Evolutionary conservation across 495 filamentous ascomycete genomes (phyloP), one percentile per base, ranked within the genome.

Genomic region (Penicillium bialowiezense): DNA sequence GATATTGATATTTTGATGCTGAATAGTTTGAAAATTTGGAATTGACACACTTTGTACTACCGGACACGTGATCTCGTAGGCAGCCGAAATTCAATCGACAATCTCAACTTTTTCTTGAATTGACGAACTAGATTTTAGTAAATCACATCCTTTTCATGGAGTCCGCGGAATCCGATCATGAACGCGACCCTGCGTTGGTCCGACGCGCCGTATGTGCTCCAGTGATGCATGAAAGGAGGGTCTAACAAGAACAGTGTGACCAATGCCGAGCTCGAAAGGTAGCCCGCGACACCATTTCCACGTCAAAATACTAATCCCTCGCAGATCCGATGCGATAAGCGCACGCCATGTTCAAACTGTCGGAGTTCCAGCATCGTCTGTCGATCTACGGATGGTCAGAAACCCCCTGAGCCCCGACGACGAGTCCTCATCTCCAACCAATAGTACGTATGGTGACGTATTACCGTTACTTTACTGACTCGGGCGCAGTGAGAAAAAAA

Each of bases 341-440:
- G 64, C 24, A 59, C 58, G 0, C 74, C 70, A 45, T 76, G 74
- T 65, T 70, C 65, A n/a, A 76, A 73, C 45, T 75, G 77, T 46
- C 68, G 69, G 24, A 71, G 64, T 17, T 68, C 72, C 7, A 63
- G 67, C 44, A 60, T 69, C 56, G 57, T 60, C 42, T 74, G 75
- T 53, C 81, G 81, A 48, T 85, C 81, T 1, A 85, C 81, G 8
- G 72, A 75, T 14, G 79, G 79, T 17, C 82, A 80, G 55, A 79
- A 78, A 49, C 74, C 78, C 18, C 72, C 72, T 47, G 82, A 85
- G 58, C 70, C 72, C 32, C 73, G 80, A 13, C 81, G 84, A 54
- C 70, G 84, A 24, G 80, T 88, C 7, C 62, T 87, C 35, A 86
- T 88, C 47, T 86, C 83, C 3, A 78, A 78, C 52, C 80, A 87